These are phyloP conservation scores for Abrus precatorius DNA, from an alignment of 306 rosid species.

Conservation along the genomic window DNA sequence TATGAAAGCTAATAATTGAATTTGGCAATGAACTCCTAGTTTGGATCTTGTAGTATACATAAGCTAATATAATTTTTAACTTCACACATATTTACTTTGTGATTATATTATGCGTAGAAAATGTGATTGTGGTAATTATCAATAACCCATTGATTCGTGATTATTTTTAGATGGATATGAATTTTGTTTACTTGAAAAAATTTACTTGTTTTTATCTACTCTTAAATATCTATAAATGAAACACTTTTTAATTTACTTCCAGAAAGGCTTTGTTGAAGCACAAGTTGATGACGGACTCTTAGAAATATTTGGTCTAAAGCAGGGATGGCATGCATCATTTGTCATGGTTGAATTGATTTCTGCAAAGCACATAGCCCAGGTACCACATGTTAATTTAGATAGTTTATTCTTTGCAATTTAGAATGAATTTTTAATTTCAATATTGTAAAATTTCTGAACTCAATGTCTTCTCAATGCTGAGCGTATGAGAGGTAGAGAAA, in stretches of 20 bases:
- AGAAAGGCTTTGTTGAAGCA: slow-evolving; percentile 95
- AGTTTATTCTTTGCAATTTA: slow-evolving; percentile 19
- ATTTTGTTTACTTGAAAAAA: neutral
- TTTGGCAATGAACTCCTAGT: no score
- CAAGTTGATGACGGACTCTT: slow-evolving; percentile 94
- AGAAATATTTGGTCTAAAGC: slow-evolving; percentile 96
- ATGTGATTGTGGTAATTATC: neutral
- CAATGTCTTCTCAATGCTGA: neutral
- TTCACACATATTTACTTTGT: neutral
- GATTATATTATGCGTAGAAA: no score
- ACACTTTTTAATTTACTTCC: slow-evolving; percentile 39
- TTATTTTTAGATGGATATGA: slow-evolving; percentile 10
- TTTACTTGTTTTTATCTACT: neutral
- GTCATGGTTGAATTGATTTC: slow-evolving; percentile 95
- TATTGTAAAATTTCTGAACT: neutral
- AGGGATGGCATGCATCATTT: slow-evolving; percentile 99
- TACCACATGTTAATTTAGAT: slow-evolving; percentile 38
- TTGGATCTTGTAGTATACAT: no score
- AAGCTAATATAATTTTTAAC: neutral
- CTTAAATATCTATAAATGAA: slow-evolving; percentile 16
- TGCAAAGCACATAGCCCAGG: slow-evolving; percentile 99
- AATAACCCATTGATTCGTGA: neutral
- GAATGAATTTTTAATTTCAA: neutral
- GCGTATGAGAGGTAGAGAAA: neutral
- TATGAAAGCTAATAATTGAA: no score